Base-by-base conservation (phyloP, 2,329 filamentous ascomycete genomes). In the Exophiala sp. region DNA sequence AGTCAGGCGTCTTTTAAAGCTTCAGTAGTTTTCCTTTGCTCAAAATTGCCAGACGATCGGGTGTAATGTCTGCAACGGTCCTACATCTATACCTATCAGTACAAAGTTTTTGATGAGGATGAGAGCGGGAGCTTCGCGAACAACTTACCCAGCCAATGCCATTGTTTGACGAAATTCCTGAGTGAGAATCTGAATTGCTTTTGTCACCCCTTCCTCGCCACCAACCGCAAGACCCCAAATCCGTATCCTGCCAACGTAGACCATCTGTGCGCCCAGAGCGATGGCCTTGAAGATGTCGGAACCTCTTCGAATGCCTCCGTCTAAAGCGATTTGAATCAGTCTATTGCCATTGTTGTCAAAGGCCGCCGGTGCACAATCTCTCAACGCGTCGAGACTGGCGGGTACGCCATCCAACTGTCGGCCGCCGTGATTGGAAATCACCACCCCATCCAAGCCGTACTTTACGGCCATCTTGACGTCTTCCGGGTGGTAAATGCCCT, bases 241-340 rank as follows among this genome's bases (percentile, higher is more conserved):
- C 5, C 72, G 67, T 3, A 72, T 70, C 18, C 77, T 61, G 1
- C 77, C 77, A 3, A 77, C 66, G 73, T 67, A 80, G 52, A 68
- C 74, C 63, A 68, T 78, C 41, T 77, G 68, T 0, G 77, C 78
- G 1, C 77, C 78, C 3, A 81, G 63, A 3, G 75, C 75, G 2
- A 80, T 65, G 1, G 80, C 80, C 62, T 83, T 83, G 66, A 83
- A 77, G 7, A 82, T 72, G 63, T 84, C 80, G 0, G 73, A 77
- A 0, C 79, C 81, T 5, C 75, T 73, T 40, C 80, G 64, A 24
- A 83, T 75, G 0, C 81, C 80, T 5, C 74, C 78, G 62, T 87
- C 85, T 35, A 70, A 52, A 8, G 86, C 74, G 2, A 66, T 55
- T 0, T 60, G 62, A 14, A 66, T 61, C 38, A 43, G 52, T 6